A percentile compares a stretch with the other conserved stretches of the same genome.
These are phyloP conservation scores for Podila clonocystis DNA, from an alignment of 192 early-diverging fungal species.

Conservation along the genomic window DNA sequence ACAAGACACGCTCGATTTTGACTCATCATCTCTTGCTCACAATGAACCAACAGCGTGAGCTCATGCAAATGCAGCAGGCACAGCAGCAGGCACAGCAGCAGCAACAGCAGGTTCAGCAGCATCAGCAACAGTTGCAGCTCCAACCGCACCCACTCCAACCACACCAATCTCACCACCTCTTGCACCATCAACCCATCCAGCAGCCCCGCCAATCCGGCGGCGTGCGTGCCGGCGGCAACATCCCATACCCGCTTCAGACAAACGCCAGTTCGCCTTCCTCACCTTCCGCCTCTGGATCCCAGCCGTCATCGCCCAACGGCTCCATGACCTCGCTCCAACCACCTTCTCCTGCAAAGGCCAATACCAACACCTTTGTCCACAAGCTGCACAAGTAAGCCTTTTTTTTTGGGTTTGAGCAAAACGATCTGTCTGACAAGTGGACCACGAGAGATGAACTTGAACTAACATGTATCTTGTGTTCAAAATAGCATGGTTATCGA, in stretches of 20 bases:
- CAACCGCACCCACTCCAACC: not conserved
- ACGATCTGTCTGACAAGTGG: not conserved
- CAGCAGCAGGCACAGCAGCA: conserved; percentile 24
- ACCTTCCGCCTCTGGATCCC: conserved; percentile 47
- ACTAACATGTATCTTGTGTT: not conserved
- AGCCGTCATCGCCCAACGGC: conserved; percentile 43
- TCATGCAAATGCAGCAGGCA: conserved; percentile 11
- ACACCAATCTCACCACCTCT: not conserved
- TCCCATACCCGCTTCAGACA: conserved; percentile 43
- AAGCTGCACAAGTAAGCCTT: conserved; percentile 63
- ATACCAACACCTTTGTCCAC: conserved; percentile 67
- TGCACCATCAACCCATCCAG: conserved; percentile 3
- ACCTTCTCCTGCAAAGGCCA: conserved; percentile 55
- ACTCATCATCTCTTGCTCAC: not conserved
- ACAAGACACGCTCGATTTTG: not conserved
- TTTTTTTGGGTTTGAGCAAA: not conserved
- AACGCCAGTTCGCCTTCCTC: conserved; percentile 43
- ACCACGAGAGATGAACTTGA: not conserved
- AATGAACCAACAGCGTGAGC: conserved; percentile 7
- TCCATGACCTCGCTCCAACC: conserved; percentile 56
- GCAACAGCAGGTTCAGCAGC: conserved; percentile 19
- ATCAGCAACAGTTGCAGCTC: conserved; percentile 13
- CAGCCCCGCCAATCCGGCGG: conserved; percentile 39
- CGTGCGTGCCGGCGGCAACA: conserved; percentile 39
- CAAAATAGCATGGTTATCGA: conserved; percentile 82